These are phyloP conservation scores for Chaetomium olivaceum DNA, from an alignment of 2,329 filamentous ascomycete species.

Conservation along the genomic window DNA sequence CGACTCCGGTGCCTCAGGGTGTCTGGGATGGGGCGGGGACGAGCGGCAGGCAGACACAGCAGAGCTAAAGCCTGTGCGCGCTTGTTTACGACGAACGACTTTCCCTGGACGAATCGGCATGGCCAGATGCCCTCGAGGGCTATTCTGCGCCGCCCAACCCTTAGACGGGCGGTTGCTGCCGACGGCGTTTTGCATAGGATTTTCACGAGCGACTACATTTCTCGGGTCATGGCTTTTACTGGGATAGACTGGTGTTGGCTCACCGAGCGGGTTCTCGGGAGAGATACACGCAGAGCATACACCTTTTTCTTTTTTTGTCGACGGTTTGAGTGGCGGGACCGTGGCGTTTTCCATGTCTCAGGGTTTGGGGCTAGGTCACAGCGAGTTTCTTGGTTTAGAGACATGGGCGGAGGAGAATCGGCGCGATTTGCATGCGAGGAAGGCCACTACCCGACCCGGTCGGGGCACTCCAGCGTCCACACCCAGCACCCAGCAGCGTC, in stretches of 20 bases:
- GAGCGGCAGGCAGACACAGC: neutral
- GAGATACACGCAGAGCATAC: constrained; percentile 7
- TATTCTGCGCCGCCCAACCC: neutral
- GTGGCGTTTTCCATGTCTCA: constrained; percentile 10
- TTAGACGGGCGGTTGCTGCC: constrained; percentile 13
- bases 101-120: constrained; percentile 3
- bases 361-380: neutral
- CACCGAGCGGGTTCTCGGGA: constrained; percentile 12
- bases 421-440: constrained; percentile 1
- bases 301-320: neutral
- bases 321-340: neutral
- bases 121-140: constrained; percentile 6
- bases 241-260: constrained; percentile 19
- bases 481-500: neutral
- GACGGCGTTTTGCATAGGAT: constrained; percentile 8
- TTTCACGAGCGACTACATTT: constrained; percentile 7
- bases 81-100: neutral
- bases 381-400: neutral
- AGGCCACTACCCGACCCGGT: neutral
- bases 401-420: constrained; percentile 9
- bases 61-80: neutral
- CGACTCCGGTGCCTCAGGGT: constrained; percentile 5
- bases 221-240: constrained; percentile 3
- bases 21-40: constrained; percentile 3
- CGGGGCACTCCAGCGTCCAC: neutral